Conservation (phyloP, 768 basidiomycete species). For the Mycena metata region DNA sequence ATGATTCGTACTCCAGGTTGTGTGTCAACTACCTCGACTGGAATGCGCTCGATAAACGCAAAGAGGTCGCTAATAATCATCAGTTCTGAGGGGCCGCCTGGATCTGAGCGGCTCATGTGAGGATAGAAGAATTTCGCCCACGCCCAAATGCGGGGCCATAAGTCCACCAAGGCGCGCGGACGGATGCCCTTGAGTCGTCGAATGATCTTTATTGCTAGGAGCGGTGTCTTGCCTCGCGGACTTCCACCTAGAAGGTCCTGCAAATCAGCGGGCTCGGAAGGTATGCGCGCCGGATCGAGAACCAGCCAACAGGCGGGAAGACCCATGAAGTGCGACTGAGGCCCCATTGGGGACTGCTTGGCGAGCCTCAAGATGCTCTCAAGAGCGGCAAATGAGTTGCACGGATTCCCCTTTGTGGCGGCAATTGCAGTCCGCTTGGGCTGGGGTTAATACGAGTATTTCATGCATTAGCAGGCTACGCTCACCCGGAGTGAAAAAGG, state of each 20-base stretch:
- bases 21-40: not conserved
- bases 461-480: too few relatives aligned
- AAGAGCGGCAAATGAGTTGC: too few relatives aligned
- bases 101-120: not conserved
- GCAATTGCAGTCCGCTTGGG: too few relatives aligned
- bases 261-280: not conserved
- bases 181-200: not conserved
- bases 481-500: too few relatives aligned
- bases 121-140: not conserved
- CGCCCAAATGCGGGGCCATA: not conserved
- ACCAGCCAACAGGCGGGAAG: not conserved
- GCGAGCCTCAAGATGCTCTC: too few relatives aligned
- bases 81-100: not conserved
- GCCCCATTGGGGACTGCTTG: not conserved
- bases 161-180: not conserved
- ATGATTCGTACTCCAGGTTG: not conserved
- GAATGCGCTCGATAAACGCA: not conserved
- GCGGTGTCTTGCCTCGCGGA: not conserved
- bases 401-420: too few relatives aligned
- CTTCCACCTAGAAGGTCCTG: too few relatives aligned
- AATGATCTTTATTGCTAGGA: not conserved
- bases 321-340: not conserved
- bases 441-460: too few relatives aligned
- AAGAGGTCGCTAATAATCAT: not conserved
- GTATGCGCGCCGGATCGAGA: not conserved